phyloP scores from a whole-genome alignment of 768 basidiomycete genomes.

The Collybiopsis confluens region DNA sequence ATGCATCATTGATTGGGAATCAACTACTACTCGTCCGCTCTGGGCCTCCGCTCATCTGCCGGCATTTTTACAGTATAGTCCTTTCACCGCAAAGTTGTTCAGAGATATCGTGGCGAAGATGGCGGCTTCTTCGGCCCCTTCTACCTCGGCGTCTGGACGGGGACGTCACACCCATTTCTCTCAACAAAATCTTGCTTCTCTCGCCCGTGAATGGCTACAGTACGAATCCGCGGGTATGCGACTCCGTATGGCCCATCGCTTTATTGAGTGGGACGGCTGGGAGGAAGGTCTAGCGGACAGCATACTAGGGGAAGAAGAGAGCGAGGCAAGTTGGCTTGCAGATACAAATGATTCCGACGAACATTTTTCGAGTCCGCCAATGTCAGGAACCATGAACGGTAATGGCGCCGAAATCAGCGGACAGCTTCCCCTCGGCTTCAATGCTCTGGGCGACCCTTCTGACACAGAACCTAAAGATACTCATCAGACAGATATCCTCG shows the following conservation, averaged over 20 bases:
- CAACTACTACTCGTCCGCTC: conserved; percentile 81
- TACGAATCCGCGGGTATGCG: conserved; percentile 63
- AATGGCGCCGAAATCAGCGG: background rate
- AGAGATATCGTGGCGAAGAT: conserved; percentile 57
- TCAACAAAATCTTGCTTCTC: conserved; percentile 31
- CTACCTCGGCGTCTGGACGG: conserved; percentile 12
- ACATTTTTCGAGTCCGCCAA: background rate
- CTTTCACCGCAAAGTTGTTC: conserved; percentile 70
- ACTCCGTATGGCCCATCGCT: conserved; percentile 74
- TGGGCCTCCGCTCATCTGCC: conserved; percentile 85
- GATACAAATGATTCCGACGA: conserved; percentile 23
- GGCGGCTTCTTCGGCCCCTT: conserved; percentile 16
- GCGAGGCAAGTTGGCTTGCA: conserved; percentile 70
- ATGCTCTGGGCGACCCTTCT: background rate
- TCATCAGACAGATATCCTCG: background rate
- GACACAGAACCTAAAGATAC: background rate
- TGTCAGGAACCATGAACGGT: conserved; percentile 3
- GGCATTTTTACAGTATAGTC: conserved; percentile 72
- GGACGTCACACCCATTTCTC: conserved; percentile 13
- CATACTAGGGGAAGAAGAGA: conserved; percentile 69
- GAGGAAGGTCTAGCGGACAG: conserved; percentile 78
- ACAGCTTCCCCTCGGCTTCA: background rate
- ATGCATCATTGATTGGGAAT: conserved; percentile 88
- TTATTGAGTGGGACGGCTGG: conserved; percentile 89
- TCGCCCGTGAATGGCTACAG: conserved; percentile 70